These are phyloP conservation scores for Thalia dealbata DNA, from an alignment of 176 grass and related monocot genomes.

Conservation along the genomic window DNA sequence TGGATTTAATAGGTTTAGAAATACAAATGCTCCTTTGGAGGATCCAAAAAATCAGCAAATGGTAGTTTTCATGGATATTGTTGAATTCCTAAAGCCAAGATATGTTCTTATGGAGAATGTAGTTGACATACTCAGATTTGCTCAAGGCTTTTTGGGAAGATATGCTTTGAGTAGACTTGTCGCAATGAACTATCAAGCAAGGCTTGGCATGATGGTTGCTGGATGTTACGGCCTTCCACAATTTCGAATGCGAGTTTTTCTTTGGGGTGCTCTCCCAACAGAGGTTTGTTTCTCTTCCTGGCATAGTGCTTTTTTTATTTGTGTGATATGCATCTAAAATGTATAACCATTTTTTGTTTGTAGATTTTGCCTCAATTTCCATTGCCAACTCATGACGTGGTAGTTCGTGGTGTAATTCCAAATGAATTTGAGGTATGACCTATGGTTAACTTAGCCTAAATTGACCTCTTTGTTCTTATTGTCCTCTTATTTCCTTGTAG, in stretches of 20 bases:
- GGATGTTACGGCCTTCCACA: slow-evolving; percentile 83
- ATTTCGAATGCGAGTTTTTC: slow-evolving; percentile 61
- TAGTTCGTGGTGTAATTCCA: slow-evolving; percentile 43
- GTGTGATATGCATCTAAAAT: not conserved
- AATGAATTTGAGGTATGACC: slow-evolving; percentile 55
- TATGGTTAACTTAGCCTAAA: not conserved
- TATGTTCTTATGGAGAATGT: slow-evolving; percentile 95
- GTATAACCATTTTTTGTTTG: not conserved
- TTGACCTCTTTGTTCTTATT: not conserved
- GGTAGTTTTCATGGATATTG: slow-evolving; percentile 74
- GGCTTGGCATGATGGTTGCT: slow-evolving; percentile 65
- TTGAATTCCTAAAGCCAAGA: slow-evolving; percentile 57
- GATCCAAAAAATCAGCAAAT: slow-evolving; percentile 89
- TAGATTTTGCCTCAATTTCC: slow-evolving; percentile 72
- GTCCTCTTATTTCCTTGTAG: slow-evolving; percentile 31
- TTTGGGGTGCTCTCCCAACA: slow-evolving; percentile 63
- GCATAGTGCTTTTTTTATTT: not conserved
- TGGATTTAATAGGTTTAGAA: slow-evolving; percentile 90
- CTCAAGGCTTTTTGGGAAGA: slow-evolving; percentile 55
- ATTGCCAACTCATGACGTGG: slow-evolving; percentile 69
- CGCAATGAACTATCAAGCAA: slow-evolving; percentile 65
- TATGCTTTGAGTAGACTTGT: slow-evolving; percentile 71
- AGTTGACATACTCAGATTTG: slow-evolving; percentile 76
- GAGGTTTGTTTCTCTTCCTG: slow-evolving; percentile 36
- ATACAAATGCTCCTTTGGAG: slow-evolving; percentile 41